These are phyloP conservation scores for Mariannaea elegans DNA, from an alignment of 2,329 filamentous ascomycete species.

Conservation along the genomic window DNA sequence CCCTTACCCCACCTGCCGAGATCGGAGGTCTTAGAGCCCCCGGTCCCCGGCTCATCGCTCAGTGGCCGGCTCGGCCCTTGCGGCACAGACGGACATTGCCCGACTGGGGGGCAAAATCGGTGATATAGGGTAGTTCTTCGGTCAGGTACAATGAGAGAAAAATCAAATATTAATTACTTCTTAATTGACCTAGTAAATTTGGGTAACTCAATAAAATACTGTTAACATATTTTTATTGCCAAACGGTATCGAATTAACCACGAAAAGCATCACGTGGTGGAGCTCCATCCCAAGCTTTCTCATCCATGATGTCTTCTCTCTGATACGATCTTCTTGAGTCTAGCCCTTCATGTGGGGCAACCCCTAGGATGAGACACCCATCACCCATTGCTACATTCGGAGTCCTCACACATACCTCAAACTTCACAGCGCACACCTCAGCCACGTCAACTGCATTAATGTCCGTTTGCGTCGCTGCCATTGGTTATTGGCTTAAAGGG, in stretches of 20 bases:
- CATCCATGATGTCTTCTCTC: background rate
- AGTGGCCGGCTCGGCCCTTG: slow-evolving; percentile 31
- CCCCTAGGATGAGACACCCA: background rate
- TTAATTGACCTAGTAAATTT: too few species aligned
- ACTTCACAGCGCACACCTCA: background rate
- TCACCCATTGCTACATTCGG: background rate
- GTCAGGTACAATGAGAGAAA: background rate
- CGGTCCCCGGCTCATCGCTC: slow-evolving; percentile 26
- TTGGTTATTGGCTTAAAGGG: slow-evolving; percentile 10
- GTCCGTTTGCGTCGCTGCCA: slow-evolving; percentile 10
- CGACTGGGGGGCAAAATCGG: slow-evolving; percentile 11
- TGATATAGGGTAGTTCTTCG: slow-evolving; percentile 2
- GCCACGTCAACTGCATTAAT: slow-evolving; percentile 22
- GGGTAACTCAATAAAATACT: too few species aligned
- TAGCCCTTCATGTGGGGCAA: slow-evolving; percentile 9
- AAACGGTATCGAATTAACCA: background rate
- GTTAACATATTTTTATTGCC: too few species aligned
- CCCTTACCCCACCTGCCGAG: slow-evolving; percentile 48
- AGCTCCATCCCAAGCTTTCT: background rate
- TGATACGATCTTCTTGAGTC: slow-evolving; percentile 11
- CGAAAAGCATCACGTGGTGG: background rate
- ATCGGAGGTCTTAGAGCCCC: slow-evolving; percentile 43
- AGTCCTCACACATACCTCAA: background rate
- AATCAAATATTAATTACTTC: background rate
- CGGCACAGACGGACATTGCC: slow-evolving; percentile 28